These are phyloP conservation scores for Pseudogymnoascus sp. DNA, from an alignment of 2,329 filamentous ascomycete genomes.

Conservation along the genomic window DNA sequence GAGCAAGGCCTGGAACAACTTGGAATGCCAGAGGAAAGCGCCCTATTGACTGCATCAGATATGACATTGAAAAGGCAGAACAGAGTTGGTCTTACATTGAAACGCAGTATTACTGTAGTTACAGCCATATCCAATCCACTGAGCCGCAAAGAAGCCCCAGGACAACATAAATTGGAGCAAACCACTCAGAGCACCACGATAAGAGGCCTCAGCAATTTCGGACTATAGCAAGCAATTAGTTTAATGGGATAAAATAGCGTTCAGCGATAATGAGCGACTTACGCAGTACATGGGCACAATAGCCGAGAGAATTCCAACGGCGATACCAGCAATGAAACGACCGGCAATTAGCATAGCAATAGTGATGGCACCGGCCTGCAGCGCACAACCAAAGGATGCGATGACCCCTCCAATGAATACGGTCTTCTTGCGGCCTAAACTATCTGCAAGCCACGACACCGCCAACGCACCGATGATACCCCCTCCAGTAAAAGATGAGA, in stretches of 20 bases:
- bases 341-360: slow-evolving; percentile 37
- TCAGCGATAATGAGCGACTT: slow-evolving; percentile 14
- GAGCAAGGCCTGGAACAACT: slow-evolving; percentile 41
- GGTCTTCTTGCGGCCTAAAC: slow-evolving; percentile 25
- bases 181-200: slow-evolving; percentile 21
- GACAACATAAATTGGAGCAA: slow-evolving; percentile 24
- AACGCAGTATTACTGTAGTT: not conserved
- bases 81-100: not conserved
- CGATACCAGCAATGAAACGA: slow-evolving; percentile 40
- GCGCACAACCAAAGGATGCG: slow-evolving; percentile 24
- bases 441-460: slow-evolving; percentile 30
- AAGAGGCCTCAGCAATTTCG: slow-evolving; percentile 19
- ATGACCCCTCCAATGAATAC: slow-evolving; percentile 26
- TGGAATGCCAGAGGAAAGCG: slow-evolving; percentile 49
- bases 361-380: slow-evolving; percentile 26
- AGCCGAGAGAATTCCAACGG: slow-evolving; percentile 38
- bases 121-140: slow-evolving; percentile 24
- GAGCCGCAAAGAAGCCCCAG: slow-evolving; percentile 24
- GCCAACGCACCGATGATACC: slow-evolving; percentile 28
- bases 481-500: slow-evolving; percentile 34
- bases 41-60: slow-evolving; percentile 36
- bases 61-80: slow-evolving; percentile 23
- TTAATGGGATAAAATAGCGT: slow-evolving; percentile 50
- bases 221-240: slow-evolving; percentile 42
- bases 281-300: slow-evolving; percentile 39